Evolutionary conservation across 1,284 basidiomycete species (phyloP), one percentile per base, ranked within the genome.

Genomic region (Volvariella surrecta): DNA sequence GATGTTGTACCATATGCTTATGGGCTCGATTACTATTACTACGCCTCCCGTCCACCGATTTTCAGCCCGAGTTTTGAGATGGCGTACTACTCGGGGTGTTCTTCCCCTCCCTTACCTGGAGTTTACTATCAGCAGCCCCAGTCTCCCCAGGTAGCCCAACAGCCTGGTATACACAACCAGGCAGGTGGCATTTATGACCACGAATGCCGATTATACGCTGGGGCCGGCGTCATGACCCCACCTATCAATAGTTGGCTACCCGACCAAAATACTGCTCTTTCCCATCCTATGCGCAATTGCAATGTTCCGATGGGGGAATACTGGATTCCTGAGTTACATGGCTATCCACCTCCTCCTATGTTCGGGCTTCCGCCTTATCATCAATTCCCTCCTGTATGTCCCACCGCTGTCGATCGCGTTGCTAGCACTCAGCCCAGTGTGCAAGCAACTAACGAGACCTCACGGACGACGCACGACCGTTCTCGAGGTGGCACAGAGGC

Each of bases 1-100:
- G 24, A 28, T 6, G 24, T 28, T 11, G 24, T 28, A 11, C 24
- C 24, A 6, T 28, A 28, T 11, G 6, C 24, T 28, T 28, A 28
- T 28, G 24, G 57, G 37, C 56, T 51, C 1, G 50, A 55, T 19
- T 64, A 61, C 43, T 54, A 54, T 28, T 60, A 60, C 39, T 63
- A 58, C 41, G 62, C 62, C 6, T 61, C 60, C 13, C 49, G 53
- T 31, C 55, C 48, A 28, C 45, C 53, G 17, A 46, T 42, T 22
- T 30, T 44, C 35, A n/a, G 47, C 17, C 21, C 49, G 1, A 42
- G 21, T 32, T 39, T 44, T 19, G 57, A 54, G 40, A 37, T 32
- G 35, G 37, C 45, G 17, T 59, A 53, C 40, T 58, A 55, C 45
- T 42, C 48, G 15, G 43, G 50, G n/a, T 54, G 52, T 28, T 48